Evolutionary conservation across 129 eudicot genomes (phyloP).

Genomic region (Pittosporum tobira): DNA sequence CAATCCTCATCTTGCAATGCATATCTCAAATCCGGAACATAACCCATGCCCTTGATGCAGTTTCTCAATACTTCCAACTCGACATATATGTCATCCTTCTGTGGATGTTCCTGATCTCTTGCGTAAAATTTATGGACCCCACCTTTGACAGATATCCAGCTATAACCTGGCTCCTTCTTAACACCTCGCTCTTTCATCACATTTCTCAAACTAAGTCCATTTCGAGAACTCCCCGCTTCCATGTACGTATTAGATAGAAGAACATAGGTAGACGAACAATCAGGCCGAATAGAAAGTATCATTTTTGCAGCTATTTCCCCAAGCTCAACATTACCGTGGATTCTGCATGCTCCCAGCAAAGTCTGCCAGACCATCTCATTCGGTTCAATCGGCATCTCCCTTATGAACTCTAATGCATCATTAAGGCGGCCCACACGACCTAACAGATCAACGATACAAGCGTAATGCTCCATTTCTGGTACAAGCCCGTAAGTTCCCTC

Average conservation of each 20-base stretch:
- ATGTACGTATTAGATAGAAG: conserved; percentile 20
- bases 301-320: conserved; percentile 20
- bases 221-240: conserved; percentile 10
- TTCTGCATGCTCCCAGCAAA: conserved; percentile 25
- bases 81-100: conserved; percentile 18
- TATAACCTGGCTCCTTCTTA: conserved; percentile 24
- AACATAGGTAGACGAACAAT: conserved; percentile 16
- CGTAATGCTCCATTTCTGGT: conserved; percentile 44
- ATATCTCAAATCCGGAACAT: conserved; percentile 19
- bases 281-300: conserved; percentile 15
- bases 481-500: conserved; percentile 21
- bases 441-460: conserved; percentile 26
- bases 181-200: conserved; percentile 23
- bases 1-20: conserved; percentile 16
- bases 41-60: conserved; percentile 19
- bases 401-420: conserved; percentile 25
- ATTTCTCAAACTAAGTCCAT: conserved; percentile 23
- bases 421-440: conserved; percentile 24
- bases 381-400: conserved; percentile 19
- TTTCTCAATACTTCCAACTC: conserved; percentile 15
- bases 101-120: conserved; percentile 20
- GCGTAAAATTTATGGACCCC: conserved; percentile 18
- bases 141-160: conserved; percentile 24
- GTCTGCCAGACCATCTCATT: conserved; percentile 29
- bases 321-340: conserved; percentile 20